Evolutionary conservation across 768 basidiomycete genomes (phyloP), one percentile per base, ranked within the genome.

Genomic region (Trametes cinnabarina): DNA sequence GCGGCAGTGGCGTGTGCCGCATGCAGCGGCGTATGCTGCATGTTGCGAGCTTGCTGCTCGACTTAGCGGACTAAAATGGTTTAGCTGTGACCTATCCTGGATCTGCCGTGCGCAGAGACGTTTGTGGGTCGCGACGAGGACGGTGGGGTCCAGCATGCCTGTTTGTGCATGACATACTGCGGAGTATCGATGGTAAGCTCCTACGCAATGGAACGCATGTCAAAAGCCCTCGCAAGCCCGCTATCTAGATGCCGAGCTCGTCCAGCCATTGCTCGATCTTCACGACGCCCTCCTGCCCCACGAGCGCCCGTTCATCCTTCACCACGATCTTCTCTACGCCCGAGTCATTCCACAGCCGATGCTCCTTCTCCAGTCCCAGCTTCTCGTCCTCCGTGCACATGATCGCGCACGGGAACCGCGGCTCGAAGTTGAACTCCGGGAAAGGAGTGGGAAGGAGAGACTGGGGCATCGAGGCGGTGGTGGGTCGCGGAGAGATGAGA

Each of bases 381-480:
- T 78, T 69, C 41, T 76, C 73, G 39, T 64, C 72, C 77, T 66
- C 47, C 15, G 54, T 62, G 58, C 58, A 65, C 52, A 84, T 69
- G 34, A 87, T 71, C 0, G 79, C 81, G 48, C 87, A 77, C 0
- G 86, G 86, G 64, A 87, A 88, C 47, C 74, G 74, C 0, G 82
- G 80, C 63, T 87, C 86, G 62, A 79, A 87, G 57, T 79, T 69
- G 64, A 87, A 88, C 61, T 86, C 83, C 8, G 68, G 59, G 20
- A 82, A 64, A 19, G 69, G 67, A 0, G 72, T 74, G 0, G 77
- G 74, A 6, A 79, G 73, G 26, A 64, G 51, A n/a, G 50, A 20
- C 12, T 60, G 63, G 2, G 68, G 49, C 19, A 80, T 65, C 1
- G 70, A 67, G 8, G 67, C 63, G 52, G 82, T 78, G 40, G 76